A percentile compares a stretch with the other conserved stretches of the same genome.
Evolutionary conservation across 1,139 yeast species (phyloP).

Genomic region (Pichia sp.): DNA sequence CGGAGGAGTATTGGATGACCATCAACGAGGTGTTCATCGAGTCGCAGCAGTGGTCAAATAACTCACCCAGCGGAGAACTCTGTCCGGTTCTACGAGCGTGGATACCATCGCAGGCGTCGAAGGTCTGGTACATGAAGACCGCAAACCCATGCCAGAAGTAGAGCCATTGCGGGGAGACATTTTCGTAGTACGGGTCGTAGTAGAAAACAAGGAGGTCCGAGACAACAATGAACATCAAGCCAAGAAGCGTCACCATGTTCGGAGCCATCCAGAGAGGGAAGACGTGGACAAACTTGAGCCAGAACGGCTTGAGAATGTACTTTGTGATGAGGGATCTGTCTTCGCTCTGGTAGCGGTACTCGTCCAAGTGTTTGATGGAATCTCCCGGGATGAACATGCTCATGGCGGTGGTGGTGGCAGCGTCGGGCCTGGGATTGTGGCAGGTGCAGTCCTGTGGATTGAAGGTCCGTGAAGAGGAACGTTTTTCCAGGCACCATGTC

Average conservation of each 20-base stretch:
- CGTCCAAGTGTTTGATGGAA: constrained; percentile 28
- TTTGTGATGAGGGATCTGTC: constrained; percentile 79
- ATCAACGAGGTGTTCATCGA: constrained; percentile 87
- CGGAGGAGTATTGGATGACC: constrained; percentile 66
- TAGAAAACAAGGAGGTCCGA: constrained; percentile 65
- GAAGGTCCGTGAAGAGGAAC: too few relatives aligned
- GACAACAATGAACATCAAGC: constrained; percentile 63
- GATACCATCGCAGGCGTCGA: constrained; percentile 94
- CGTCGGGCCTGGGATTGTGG: neutral
- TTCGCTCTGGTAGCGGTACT: constrained; percentile 55
- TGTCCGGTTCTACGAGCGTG: constrained; percentile 93
- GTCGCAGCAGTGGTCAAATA: constrained; percentile 91
- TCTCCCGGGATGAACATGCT: constrained; percentile 30
- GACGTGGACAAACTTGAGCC: constrained; percentile 64
- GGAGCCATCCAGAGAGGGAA: constrained; percentile 90
- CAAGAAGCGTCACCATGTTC: constrained; percentile 76
- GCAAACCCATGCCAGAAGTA: constrained; percentile 80
- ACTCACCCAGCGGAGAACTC: constrained; percentile 90
- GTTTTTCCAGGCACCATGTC: too few relatives aligned
- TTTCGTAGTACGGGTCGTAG: constrained; percentile 65
- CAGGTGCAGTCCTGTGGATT: too few relatives aligned
- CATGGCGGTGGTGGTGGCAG: constrained; percentile 14
- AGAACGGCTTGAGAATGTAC: constrained; percentile 73
- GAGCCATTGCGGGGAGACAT: constrained; percentile 73
- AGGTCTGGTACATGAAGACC: constrained; percentile 85